These are phyloP conservation scores for Clitopilus passeckerianus DNA, from an alignment of 768 basidiomycete genomes.

Conservation along the genomic window DNA sequence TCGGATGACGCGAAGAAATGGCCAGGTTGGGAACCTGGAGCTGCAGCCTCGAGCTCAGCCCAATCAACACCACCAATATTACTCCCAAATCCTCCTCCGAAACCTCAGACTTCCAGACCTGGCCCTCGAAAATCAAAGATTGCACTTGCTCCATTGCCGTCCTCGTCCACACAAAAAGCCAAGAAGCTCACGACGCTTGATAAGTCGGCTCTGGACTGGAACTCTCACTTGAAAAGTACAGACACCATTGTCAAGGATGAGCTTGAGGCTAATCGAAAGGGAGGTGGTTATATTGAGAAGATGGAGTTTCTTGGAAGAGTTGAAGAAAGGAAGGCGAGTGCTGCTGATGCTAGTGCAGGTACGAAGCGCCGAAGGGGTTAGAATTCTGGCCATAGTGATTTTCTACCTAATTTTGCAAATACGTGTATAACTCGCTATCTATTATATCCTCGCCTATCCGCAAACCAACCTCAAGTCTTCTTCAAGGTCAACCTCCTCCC, in stretches of 20 bases:
- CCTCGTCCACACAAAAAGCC: constrained; percentile 40
- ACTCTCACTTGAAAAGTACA: constrained; percentile 47
- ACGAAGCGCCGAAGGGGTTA: constrained; percentile 43
- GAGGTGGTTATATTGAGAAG: constrained; percentile 81
- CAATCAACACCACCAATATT: constrained; percentile 3
- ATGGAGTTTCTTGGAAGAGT: constrained; percentile 80
- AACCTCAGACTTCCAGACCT: constrained; percentile 26
- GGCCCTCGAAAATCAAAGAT: constrained; percentile 68
- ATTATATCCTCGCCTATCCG: too few species aligned
- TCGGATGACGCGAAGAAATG: constrained; percentile 76
- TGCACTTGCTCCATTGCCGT: constrained; percentile 49
- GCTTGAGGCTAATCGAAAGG: constrained; percentile 66
- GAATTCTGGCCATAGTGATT: constrained; percentile 7
- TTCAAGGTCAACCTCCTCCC: too few species aligned
- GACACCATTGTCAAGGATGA: constrained; percentile 53
- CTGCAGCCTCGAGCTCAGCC: background rate
- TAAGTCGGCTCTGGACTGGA: constrained; percentile 88
- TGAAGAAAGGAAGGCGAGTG: constrained; percentile 63
- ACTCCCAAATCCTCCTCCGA: constrained; percentile 1
- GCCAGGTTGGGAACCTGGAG: constrained; percentile 44
- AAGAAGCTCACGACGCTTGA: constrained; percentile 82
- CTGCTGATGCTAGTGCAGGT: constrained; percentile 49
- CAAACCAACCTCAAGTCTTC: too few species aligned
- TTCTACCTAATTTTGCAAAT: background rate
- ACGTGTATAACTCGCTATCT: too few species aligned